Conservation (phyloP, 2,329 filamentous ascomycete genomes). For the Esteya vermicola region DNA sequence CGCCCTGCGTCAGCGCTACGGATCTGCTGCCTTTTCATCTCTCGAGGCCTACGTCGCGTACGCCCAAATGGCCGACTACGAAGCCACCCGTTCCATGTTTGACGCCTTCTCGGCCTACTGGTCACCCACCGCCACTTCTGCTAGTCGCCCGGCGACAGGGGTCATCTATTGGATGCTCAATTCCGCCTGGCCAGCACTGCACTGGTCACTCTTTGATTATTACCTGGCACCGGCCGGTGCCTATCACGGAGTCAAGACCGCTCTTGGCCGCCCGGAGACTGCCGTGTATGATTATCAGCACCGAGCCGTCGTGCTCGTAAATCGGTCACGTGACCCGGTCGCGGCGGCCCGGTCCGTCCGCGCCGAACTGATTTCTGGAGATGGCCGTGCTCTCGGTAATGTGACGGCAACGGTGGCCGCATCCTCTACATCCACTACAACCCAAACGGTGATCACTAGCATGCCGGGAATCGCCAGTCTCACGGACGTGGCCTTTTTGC, state of each 20-base stretch:
- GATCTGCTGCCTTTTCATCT: constrained; percentile 29
- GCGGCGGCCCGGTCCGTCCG: constrained; percentile 26
- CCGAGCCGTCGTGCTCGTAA: constrained; percentile 35
- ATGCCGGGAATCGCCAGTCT: too few species aligned
- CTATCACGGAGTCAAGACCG: constrained; percentile 43
- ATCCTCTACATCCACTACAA: too few species aligned
- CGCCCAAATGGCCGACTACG: constrained; percentile 48
- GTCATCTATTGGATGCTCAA: constrained; percentile 56
- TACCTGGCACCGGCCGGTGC: constrained; percentile 43
- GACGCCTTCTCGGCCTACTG: constrained; percentile 40
- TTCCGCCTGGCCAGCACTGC: constrained; percentile 48
- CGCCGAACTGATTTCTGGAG: constrained; percentile 32
- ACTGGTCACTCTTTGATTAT: constrained; percentile 53
- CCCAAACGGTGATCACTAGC: too few species aligned
- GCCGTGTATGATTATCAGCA: constrained; percentile 38
- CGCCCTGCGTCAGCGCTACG: constrained; percentile 37
- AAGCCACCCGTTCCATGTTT: constrained; percentile 44
- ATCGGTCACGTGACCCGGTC: constrained; percentile 32
- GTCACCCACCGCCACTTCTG: constrained; percentile 16
- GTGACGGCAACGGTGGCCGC: too few species aligned
- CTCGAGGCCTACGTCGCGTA: constrained; percentile 46
- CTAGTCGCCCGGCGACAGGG: constrained; percentile 37
- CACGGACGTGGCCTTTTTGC: too few species aligned
- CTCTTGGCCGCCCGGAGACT: constrained; percentile 28
- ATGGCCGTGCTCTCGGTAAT: constrained; percentile 28